Conservation (phyloP, 2,329 filamentous ascomycete species). For the Massarina eburnea region DNA sequence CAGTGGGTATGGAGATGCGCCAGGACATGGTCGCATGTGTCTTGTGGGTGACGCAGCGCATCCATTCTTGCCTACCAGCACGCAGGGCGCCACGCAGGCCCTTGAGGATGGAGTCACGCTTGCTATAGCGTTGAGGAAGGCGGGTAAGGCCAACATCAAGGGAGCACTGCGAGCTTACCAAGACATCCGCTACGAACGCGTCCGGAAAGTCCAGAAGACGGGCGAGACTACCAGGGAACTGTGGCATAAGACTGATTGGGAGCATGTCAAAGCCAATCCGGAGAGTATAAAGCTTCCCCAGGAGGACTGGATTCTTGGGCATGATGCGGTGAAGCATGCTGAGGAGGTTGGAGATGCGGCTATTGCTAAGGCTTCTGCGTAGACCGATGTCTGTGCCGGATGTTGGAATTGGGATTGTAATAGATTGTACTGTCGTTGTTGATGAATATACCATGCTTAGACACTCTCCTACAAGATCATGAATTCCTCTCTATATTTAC, state of each 20-base stretch:
- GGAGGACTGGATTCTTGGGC: slow-evolving; percentile 37
- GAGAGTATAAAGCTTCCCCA: slow-evolving; percentile 32
- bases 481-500: no score
- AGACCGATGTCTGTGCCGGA: no score
- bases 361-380: slow-evolving; percentile 23
- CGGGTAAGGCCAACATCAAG: slow-evolving; percentile 32
- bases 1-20: slow-evolving; percentile 46
- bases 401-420: no score
- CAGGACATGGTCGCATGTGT: slow-evolving; percentile 46
- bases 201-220: slow-evolving; percentile 38
- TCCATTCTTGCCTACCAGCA: slow-evolving; percentile 56
- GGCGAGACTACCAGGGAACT: slow-evolving; percentile 38
- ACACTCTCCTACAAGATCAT: no score
- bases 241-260: slow-evolving; percentile 41
- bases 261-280: slow-evolving; percentile 34
- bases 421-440: no score
- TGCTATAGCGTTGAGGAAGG: slow-evolving; percentile 26
- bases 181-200: slow-evolving; percentile 36
- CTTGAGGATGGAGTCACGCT: slow-evolving; percentile 51
- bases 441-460: no score
- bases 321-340: slow-evolving; percentile 33
- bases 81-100: slow-evolving; percentile 57
- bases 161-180: slow-evolving; percentile 36
- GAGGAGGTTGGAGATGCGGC: slow-evolving; percentile 32
- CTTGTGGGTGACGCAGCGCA: slow-evolving; percentile 59